phyloP scores from a whole-genome alignment of 768 basidiomycete species.

The Pisolithus microcarpus region DNA sequence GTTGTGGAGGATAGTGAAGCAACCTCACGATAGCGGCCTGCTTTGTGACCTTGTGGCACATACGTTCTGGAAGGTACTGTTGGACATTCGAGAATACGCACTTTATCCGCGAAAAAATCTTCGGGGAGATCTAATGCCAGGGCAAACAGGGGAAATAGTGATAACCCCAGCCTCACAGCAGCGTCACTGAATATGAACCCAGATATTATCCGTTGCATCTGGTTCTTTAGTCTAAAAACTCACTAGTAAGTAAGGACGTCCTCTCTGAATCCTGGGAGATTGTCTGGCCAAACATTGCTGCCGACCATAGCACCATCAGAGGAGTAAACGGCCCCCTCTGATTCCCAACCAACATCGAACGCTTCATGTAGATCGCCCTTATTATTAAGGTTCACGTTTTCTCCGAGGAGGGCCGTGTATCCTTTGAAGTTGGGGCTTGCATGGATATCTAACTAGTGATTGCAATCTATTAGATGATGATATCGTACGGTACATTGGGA shows the following conservation, averaged over 20 bases:
- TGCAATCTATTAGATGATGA: neutral
- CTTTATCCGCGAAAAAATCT: conserved; percentile 80
- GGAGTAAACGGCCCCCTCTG: conserved; percentile 8
- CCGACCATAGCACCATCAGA: conserved; percentile 52
- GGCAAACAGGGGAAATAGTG: conserved; percentile 79
- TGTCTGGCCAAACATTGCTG: conserved; percentile 69
- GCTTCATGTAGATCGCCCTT: conserved; percentile 84
- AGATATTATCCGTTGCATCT: neutral
- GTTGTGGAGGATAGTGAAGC: conserved; percentile 82
- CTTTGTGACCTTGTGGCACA: conserved; percentile 48
- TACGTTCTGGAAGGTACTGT: neutral
- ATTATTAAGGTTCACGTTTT: conserved; percentile 63
- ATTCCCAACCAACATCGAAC: conserved; percentile 77
- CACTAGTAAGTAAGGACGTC: conserved; percentile 64
- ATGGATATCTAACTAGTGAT: conserved; percentile 13
- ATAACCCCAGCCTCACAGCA: conserved; percentile 51
- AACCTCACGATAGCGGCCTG: conserved; percentile 82
- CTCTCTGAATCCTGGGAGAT: conserved; percentile 52
- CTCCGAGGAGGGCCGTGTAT: conserved; percentile 66
- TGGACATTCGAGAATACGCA: conserved; percentile 17
- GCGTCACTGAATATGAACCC: conserved; percentile 38
- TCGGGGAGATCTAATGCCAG: conserved; percentile 71
- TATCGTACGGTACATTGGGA: neutral
- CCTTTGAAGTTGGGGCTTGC: conserved; percentile 63
- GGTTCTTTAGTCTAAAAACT: conserved; percentile 12